phyloP scores from a whole-genome alignment of 169 alveolate species.

The Babesia microti region DNA sequence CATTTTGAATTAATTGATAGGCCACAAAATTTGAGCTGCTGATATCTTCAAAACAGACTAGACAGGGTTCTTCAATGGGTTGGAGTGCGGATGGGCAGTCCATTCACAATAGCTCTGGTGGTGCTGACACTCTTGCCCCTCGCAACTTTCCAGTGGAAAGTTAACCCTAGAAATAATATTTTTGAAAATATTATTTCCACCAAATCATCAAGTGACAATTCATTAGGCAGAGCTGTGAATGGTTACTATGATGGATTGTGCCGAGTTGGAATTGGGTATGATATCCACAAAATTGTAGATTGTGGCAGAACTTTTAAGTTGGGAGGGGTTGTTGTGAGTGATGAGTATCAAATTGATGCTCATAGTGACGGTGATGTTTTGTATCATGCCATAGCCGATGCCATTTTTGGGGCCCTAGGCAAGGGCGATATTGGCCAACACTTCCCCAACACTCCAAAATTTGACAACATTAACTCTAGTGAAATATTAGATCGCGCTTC shows the following conservation, averaged over 20 bases:
- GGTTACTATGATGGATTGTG: conserved; percentile 1
- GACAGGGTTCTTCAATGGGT: conserved; percentile 14
- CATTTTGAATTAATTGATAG: conserved; percentile 11
- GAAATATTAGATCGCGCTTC: conserved; percentile 12
- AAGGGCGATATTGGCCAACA: conserved; percentile 72
- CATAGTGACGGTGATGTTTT: conserved; percentile 81
- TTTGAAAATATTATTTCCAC: background rate
- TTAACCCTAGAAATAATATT: background rate
- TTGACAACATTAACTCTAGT: conserved; percentile 46
- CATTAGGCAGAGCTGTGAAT: background rate
- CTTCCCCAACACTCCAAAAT: conserved; percentile 66
- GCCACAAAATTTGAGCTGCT: conserved; percentile 27
- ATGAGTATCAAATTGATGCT: conserved; percentile 41
- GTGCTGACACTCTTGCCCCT: background rate
- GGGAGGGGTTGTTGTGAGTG: conserved; percentile 52
- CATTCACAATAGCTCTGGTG: background rate
- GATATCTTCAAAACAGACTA: conserved; percentile 40
- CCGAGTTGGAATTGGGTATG: conserved; percentile 31
- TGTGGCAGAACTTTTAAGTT: conserved; percentile 46
- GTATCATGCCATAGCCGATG: conserved; percentile 65
- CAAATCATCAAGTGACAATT: background rate
- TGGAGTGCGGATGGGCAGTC: no score
- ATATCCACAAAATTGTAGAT: conserved; percentile 23
- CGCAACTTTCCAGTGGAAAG: background rate
- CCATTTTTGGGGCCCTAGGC: conserved; percentile 66